Conservation (phyloP, 495 filamentous ascomycete genomes). For the Penicillium manginii region DNA sequence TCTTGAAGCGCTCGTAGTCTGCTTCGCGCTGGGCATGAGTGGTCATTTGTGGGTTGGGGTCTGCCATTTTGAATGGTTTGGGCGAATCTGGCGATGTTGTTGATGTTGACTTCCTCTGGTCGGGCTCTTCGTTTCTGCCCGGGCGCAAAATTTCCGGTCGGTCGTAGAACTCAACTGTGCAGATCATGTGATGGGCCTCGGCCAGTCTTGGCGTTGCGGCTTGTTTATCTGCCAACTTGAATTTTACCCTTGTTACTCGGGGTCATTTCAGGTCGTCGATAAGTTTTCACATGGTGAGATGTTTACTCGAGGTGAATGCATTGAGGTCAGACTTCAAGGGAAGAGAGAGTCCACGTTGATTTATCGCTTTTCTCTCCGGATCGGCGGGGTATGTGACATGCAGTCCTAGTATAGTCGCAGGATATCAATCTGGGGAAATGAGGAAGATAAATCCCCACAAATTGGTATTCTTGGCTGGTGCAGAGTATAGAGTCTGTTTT, state of each 20-base stretch:
- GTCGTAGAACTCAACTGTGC: not conserved
- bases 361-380: not conserved
- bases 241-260: no score
- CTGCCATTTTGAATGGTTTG: constrained; percentile 17
- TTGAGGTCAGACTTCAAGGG: not conserved
- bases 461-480: not conserved
- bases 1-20: constrained; percentile 57
- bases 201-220: not conserved
- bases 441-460: not conserved
- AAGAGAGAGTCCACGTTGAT: not conserved
- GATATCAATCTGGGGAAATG: not conserved
- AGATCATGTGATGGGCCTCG: not conserved
- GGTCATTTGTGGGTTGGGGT: constrained; percentile 12
- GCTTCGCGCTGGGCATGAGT: constrained; percentile 30
- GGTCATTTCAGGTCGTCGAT: not conserved
- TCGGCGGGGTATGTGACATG: not conserved
- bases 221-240: not conserved
- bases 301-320: not conserved
- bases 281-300: not conserved
- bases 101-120: not conserved
- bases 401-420: not conserved
- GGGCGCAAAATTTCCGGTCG: constrained; percentile 3
- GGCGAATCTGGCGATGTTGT: not conserved
- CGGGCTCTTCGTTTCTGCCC: not conserved
- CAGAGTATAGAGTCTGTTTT: no score